Evolutionary conservation across 2,329 filamentous ascomycete species (phyloP).

Genomic region (Aspergillus nomiae): DNA sequence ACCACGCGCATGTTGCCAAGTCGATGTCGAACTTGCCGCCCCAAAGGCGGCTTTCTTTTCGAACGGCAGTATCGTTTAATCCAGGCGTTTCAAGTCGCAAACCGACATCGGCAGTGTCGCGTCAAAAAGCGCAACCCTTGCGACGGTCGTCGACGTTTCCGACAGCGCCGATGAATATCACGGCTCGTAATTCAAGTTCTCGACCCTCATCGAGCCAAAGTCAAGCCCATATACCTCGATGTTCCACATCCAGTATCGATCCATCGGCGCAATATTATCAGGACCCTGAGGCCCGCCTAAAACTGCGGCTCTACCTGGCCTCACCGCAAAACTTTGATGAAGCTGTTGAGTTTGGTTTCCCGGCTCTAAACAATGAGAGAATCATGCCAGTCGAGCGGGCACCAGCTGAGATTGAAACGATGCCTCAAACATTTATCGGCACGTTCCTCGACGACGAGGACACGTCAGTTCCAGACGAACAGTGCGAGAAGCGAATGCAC

Average conservation of each 20-base stretch:
- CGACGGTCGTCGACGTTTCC: conserved; percentile 48
- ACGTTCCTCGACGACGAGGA: conserved; percentile 56
- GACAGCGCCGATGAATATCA: conserved; percentile 29
- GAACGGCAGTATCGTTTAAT: conserved; percentile 71
- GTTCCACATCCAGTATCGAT: conserved; percentile 62
- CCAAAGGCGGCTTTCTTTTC: conserved; percentile 61
- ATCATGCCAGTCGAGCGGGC: conserved; percentile 19
- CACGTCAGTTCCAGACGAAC: conserved; percentile 42
- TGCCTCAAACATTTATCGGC: conserved; percentile 48
- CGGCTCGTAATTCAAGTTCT: conserved; percentile 38
- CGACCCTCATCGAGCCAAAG: conserved; percentile 45
- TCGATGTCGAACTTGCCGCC: conserved; percentile 35
- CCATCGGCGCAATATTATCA: conserved; percentile 79
- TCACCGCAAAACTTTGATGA: conserved; percentile 96
- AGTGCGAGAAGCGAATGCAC: conserved; percentile 24
- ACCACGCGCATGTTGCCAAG: conserved; percentile 64
- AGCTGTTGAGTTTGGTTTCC: conserved; percentile 90
- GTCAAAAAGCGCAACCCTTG: conserved; percentile 28
- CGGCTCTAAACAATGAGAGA: conserved; percentile 48
- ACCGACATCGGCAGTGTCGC: conserved; percentile 44
- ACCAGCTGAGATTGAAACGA: conserved; percentile 38
- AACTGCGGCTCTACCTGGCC: conserved; percentile 80
- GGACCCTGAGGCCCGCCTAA: conserved; percentile 83
- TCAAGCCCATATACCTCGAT: conserved; percentile 58
- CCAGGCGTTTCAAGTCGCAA: conserved; percentile 63